Percentiles rank a stretch among this genome's conserved stretches.
Evolutionary conservation across 1,284 basidiomycete species (phyloP).

Genomic region (Cryptococcus sp.): DNA sequence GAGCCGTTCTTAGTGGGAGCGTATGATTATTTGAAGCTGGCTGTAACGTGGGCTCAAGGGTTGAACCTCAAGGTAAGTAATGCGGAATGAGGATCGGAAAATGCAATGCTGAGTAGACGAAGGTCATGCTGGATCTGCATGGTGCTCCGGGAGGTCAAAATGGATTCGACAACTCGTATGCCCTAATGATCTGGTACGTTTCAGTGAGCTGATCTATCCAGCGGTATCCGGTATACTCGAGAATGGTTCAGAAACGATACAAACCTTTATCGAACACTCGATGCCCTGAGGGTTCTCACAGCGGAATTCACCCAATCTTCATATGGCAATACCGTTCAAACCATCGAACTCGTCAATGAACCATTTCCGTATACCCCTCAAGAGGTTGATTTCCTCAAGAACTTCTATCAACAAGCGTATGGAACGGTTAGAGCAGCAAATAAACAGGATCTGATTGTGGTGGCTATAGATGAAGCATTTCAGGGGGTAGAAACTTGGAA

Average conservation of each 20-base stretch:
- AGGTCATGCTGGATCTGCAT: conserved; percentile 51
- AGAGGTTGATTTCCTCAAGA: conserved; percentile 24
- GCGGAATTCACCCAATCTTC: conserved; percentile 34
- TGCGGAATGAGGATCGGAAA: background rate
- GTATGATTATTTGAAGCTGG: conserved; percentile 34
- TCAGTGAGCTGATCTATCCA: background rate
- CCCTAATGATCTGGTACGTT: background rate
- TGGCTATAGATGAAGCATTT: conserved; percentile 76
- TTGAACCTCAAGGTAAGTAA: conserved; percentile 29
- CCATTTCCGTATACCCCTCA: conserved; percentile 28
- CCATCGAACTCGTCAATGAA: conserved; percentile 56
- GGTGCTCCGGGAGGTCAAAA: conserved; percentile 62
- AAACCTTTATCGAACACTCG: conserved; percentile 35
- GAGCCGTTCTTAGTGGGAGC: conserved; percentile 40
- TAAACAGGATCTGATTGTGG: conserved; percentile 59
- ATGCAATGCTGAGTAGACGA: background rate
- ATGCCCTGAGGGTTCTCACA: conserved; percentile 49
- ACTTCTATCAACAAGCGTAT: conserved; percentile 32
- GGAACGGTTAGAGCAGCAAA: conserved; percentile 37
- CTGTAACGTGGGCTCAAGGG: conserved; percentile 34
- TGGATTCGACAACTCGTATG: conserved; percentile 50
- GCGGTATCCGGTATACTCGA: conserved; percentile 22
- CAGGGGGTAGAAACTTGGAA: conserved; percentile 70
- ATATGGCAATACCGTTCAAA: conserved; percentile 31
- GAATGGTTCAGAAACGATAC: conserved; percentile 37